Conservation (phyloP, 164 flowering plant genomes). For the Buxus sempervirens region DNA sequence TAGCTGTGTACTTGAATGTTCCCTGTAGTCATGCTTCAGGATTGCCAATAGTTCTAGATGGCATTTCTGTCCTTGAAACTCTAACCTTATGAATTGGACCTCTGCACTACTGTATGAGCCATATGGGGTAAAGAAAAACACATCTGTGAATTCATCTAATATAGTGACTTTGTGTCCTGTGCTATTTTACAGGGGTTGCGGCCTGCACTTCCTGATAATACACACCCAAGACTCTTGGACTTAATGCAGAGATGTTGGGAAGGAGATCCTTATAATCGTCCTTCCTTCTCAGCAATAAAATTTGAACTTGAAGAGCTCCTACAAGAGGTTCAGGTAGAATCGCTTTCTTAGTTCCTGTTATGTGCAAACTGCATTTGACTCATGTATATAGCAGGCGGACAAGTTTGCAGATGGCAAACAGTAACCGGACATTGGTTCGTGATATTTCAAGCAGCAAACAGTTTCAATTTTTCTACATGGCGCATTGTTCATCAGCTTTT, state of each 20-base stretch:
- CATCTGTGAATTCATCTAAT: too few species aligned
- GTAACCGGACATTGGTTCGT: too few species aligned
- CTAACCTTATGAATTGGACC: not conserved
- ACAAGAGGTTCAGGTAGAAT: slow-evolving; percentile 43
- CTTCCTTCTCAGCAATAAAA: slow-evolving; percentile 61
- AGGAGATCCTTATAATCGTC: slow-evolving; percentile 52
- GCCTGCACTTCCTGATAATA: slow-evolving; percentile 65
- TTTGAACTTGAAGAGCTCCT: slow-evolving; percentile 56
- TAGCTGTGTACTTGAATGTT: too few species aligned
- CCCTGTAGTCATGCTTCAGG: too few species aligned
- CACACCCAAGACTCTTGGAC: slow-evolving; percentile 58
- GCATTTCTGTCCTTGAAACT: not conserved
- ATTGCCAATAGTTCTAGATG: too few species aligned
- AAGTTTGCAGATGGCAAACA: too few species aligned
- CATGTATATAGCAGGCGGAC: too few species aligned
- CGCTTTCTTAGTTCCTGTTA: not conserved
- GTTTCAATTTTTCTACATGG: too few species aligned
- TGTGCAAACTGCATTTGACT: not conserved
- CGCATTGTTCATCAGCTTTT: too few species aligned
- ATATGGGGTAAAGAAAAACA: too few species aligned
- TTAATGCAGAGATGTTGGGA: slow-evolving; percentile 96
- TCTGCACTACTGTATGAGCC: too few species aligned
- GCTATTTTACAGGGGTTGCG: slow-evolving; percentile 58
- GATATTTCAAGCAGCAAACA: too few species aligned
- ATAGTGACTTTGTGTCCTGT: not conserved